A percentile compares a stretch with the other conserved stretches of the same genome.
phyloP scores from a whole-genome alignment of 2,329 filamentous ascomycete genomes.

The Sarocladium kiliense region DNA sequence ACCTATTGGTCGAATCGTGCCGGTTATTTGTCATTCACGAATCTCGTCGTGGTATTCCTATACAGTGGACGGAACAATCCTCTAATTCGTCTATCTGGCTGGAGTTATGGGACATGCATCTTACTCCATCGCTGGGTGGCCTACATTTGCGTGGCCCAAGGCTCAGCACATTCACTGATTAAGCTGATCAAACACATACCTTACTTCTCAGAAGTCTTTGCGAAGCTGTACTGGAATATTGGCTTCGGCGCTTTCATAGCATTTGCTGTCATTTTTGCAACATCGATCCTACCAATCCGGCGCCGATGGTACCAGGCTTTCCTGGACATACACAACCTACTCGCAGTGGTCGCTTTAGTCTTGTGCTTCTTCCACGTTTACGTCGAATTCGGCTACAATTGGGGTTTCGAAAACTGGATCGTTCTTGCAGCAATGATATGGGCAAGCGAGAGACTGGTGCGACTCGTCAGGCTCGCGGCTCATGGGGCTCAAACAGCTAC shows the following conservation, averaged over 20 bases:
- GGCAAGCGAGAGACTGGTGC: constrained; percentile 18
- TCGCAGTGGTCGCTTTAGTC: constrained; percentile 33
- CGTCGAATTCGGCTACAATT: constrained; percentile 28
- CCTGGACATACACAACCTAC: constrained; percentile 32
- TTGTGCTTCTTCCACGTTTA: constrained; percentile 34
- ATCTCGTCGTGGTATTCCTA: constrained; percentile 32
- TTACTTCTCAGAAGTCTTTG: constrained; percentile 12
- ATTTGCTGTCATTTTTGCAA: constrained; percentile 21
- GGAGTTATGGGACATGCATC: constrained; percentile 40
- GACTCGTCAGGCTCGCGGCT: constrained; percentile 13
- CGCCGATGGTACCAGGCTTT: constrained; percentile 35
- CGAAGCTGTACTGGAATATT: constrained; percentile 30
- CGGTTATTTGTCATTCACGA: constrained; percentile 31
- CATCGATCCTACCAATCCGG: constrained; percentile 30
- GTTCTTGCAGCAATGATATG: constrained; percentile 20
- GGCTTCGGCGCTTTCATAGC: constrained; percentile 32
- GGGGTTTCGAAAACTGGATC: constrained; percentile 35
- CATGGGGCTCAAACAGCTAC: constrained; percentile 16
- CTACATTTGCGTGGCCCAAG: constrained; percentile 34
- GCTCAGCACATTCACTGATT: constrained; percentile 35
- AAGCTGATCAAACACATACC: constrained; percentile 20
- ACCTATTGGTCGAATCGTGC: constrained; percentile 30
- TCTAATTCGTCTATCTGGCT: constrained; percentile 38
- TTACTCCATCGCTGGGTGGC: constrained; percentile 43
- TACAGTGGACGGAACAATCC: constrained; percentile 39